Conservation (phyloP, 306 rosid species). For the Castanospermum australe region DNA sequence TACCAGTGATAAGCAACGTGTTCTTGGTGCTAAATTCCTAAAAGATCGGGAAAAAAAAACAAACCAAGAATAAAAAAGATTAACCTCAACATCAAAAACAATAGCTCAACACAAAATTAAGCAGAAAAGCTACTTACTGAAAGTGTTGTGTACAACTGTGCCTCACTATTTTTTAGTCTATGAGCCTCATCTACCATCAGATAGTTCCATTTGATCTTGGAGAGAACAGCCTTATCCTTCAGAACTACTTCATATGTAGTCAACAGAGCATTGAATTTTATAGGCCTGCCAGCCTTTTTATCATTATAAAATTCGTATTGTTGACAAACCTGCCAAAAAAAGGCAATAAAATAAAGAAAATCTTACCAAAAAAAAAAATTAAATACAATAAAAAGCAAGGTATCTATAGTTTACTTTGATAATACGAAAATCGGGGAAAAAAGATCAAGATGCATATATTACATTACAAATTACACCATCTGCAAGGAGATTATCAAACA, state of each 20-base stretch:
- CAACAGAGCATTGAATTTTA: constrained; percentile 79
- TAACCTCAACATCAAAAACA: constrained; percentile 3
- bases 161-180: constrained; percentile 97
- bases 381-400: background rate
- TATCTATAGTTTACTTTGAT: background rate
- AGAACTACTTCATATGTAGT: constrained; percentile 97
- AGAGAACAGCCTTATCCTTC: constrained; percentile 91
- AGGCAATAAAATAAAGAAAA: background rate
- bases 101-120: constrained; percentile 15
- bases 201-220: constrained; percentile 93
- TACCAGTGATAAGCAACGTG: constrained; percentile 95
- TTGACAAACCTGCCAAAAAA: constrained; percentile 85
- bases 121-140: constrained; percentile 55
- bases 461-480: background rate
- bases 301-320: constrained; percentile 85
- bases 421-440: background rate
- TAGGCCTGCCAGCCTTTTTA: constrained; percentile 73
- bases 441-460: background rate
- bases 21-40: constrained; percentile 99
- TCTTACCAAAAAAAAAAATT: background rate
- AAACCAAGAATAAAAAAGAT: constrained; percentile 9
- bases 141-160: constrained; percentile 92
- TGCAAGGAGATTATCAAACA: background rate
- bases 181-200: constrained; percentile 99
- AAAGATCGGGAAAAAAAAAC: constrained; percentile 10